These are phyloP conservation scores for Brettanomyces sp. DNA, from an alignment of 805 yeast genomes.

Conservation along the genomic window DNA sequence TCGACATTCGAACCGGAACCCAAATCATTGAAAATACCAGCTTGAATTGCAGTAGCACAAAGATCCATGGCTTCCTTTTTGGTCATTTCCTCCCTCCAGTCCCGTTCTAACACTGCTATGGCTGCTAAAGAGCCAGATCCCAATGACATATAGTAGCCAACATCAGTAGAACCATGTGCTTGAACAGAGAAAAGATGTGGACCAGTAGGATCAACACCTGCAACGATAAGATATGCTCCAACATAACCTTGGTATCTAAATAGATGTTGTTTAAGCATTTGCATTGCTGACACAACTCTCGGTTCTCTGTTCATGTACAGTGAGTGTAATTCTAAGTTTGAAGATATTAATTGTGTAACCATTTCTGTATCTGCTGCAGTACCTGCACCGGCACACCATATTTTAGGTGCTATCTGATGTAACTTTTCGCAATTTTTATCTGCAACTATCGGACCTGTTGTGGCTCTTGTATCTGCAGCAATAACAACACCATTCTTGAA, in stretches of 20 bases:
- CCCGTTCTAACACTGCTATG: conserved; percentile 90
- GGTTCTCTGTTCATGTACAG: conserved; percentile 80
- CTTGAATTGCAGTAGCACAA: conserved; percentile 87
- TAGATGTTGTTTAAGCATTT: conserved; percentile 88
- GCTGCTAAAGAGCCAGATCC: conserved; percentile 99
- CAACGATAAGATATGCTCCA: conserved; percentile 97
- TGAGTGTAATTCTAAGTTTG: conserved; percentile 85
- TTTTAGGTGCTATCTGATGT: conserved; percentile 79
- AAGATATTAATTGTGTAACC: conserved; percentile 88
- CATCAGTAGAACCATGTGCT: conserved; percentile 97
- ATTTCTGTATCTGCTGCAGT: conserved; percentile 99
- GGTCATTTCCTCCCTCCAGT: conserved; percentile 71
- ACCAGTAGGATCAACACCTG: conserved; percentile 95
- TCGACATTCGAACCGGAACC: conserved; percentile 99
- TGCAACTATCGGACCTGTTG: conserved; percentile 93
- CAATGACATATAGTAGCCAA: conserved; percentile 83
- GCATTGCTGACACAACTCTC: conserved; percentile 86
- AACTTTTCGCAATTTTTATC: conserved; percentile 96
- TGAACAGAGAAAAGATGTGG: conserved; percentile 87
- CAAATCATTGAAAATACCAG: conserved; percentile 98
- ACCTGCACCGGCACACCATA: conserved; percentile 99
- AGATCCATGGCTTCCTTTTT: conserved; percentile 87
- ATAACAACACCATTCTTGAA: conserved; percentile 91
- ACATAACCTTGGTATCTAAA: conserved; percentile 96
- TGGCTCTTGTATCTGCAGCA: conserved; percentile 98